Percentiles rank a stretch among this genome's conserved stretches.
Evolutionary conservation across 495 filamentous ascomycete species (phyloP).

Genomic region (Letharia lupina): DNA sequence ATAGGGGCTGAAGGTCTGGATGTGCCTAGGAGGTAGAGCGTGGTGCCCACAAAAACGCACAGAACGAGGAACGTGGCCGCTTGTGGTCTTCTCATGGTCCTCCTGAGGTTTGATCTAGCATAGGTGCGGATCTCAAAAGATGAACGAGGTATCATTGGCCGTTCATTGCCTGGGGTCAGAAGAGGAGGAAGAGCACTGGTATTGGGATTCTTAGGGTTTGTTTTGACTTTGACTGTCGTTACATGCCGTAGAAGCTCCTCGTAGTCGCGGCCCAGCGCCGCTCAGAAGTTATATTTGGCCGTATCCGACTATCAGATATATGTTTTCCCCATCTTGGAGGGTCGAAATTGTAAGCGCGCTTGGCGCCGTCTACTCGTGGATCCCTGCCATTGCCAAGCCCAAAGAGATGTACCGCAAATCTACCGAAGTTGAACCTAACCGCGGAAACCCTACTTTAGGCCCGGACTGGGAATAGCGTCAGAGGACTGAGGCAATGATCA

Average conservation of each 20-base stretch:
- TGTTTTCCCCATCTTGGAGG: too few species aligned
- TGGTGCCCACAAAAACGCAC: slow-evolving; percentile 8
- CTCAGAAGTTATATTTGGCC: background rate
- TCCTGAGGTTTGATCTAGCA: slow-evolving; percentile 10
- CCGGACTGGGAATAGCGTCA: too few species aligned
- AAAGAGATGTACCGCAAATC: too few species aligned
- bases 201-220: background rate
- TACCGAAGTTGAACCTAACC: too few species aligned
- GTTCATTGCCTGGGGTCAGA: background rate
- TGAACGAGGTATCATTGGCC: slow-evolving; percentile 14
- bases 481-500: too few species aligned
- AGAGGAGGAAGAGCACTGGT: background rate
- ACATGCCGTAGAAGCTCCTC: background rate
- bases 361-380: too few species aligned
- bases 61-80: slow-evolving; percentile 13
- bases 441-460: too few species aligned
- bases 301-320: too few species aligned
- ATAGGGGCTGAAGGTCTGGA: slow-evolving; percentile 29
- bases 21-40: slow-evolving; percentile 21
- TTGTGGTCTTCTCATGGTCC: slow-evolving; percentile 16
- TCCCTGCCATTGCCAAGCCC: too few species aligned
- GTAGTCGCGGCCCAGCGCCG: background rate
- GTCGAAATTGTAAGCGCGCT: too few species aligned
- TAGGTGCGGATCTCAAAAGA: background rate
- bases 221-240: background rate